Evolutionary conservation across 441 rosid species (phyloP).

Genomic region (Hura crepitans): DNA sequence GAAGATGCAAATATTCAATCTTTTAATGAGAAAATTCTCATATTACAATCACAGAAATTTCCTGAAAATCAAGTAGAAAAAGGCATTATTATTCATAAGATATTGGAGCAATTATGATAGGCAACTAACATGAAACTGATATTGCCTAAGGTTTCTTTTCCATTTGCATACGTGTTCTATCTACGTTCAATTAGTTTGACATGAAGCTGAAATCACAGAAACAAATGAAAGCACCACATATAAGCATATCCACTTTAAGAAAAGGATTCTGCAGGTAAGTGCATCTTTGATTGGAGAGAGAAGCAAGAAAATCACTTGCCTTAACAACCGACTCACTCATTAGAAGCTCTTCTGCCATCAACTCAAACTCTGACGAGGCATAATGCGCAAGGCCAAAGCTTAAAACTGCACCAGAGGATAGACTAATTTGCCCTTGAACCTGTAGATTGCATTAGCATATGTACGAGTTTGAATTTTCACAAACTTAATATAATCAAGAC

Average conservation of each 20-base stretch:
- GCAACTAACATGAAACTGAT: not conserved
- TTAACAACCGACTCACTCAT: conserved; percentile 74
- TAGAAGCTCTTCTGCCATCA: conserved; percentile 86
- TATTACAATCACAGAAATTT: not conserved
- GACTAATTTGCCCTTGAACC: conserved; percentile 65
- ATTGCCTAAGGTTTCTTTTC: not conserved
- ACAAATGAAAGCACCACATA: not conserved
- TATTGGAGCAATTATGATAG: not conserved
- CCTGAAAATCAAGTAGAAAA: not conserved
- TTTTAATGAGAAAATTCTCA: not conserved
- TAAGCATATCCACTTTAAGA: not conserved
- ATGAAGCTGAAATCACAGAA: not conserved
- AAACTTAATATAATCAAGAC: not conserved
- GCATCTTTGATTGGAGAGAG: not conserved
- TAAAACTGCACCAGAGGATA: conserved; percentile 60
- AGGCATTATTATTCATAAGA: not conserved
- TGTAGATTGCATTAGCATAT: conserved; percentile 11
- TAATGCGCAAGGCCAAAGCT: conserved; percentile 82
- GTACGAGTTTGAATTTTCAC: not conserved
- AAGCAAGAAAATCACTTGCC: conserved; percentile 37
- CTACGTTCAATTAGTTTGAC: not conserved
- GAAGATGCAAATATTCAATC: not conserved
- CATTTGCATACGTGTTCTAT: not conserved
- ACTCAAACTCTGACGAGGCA: conserved; percentile 79
- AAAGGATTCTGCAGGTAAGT: conserved; percentile 4